Evolutionary conservation across 106 monocot genomes (phyloP).

Genomic region (Narthecium ossifragum): DNA sequence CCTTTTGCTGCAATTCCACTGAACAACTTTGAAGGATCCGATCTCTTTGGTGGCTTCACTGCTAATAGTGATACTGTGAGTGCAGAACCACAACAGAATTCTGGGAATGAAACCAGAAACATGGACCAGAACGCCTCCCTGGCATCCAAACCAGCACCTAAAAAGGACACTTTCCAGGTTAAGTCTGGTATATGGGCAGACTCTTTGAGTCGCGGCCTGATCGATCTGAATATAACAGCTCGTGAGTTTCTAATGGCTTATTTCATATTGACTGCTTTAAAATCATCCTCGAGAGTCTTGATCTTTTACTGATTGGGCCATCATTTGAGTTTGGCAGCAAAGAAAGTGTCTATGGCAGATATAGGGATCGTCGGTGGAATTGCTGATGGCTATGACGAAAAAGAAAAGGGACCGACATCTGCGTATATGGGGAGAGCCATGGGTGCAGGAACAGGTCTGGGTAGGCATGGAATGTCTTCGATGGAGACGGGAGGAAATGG

Average conservation of each 20-base stretch:
- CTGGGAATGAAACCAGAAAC: not conserved
- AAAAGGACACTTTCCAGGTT: slow-evolving; percentile 55
- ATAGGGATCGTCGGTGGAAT: slow-evolving; percentile 63
- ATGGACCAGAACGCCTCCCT: slow-evolving; percentile 5
- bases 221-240: slow-evolving; percentile 78
- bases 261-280: not conserved
- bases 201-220: slow-evolving; percentile 88
- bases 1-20: slow-evolving; percentile 72
- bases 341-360: slow-evolving; percentile 64
- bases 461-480: slow-evolving; percentile 24
- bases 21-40: slow-evolving; percentile 50
- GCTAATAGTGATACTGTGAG: slow-evolving; percentile 25
- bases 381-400: not conserved
- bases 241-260: slow-evolving; percentile 45
- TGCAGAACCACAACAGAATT: slow-evolving; percentile 12
- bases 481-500: slow-evolving; percentile 12
- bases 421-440: slow-evolving; percentile 4
- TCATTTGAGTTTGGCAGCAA: slow-evolving; percentile 32
- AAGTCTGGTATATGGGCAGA: slow-evolving; percentile 99
- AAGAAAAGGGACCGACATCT: slow-evolving; percentile 5
- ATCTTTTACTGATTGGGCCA: not conserved
- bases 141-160: slow-evolving; percentile 22
- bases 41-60: slow-evolving; percentile 61
- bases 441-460: slow-evolving; percentile 1
- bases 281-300: not conserved